Percentiles rank a stretch among this genome's conserved stretches.
These are phyloP conservation scores for Margaritispora aquatica DNA, from an alignment of 495 filamentous ascomycete species.

Conservation along the genomic window DNA sequence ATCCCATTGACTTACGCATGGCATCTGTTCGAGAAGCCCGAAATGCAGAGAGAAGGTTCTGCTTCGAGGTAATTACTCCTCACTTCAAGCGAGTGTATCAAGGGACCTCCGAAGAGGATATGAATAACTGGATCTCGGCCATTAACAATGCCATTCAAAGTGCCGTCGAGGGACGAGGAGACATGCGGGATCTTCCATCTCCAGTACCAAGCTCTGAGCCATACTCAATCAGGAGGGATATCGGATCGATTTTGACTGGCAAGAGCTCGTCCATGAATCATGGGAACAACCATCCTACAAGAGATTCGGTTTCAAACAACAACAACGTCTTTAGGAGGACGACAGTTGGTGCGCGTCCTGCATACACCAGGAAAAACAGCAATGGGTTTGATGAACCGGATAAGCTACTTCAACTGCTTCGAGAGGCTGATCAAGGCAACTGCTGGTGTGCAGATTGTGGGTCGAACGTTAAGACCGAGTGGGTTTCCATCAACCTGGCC, in stretches of 20 bases:
- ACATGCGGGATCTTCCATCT: conserved; percentile 42
- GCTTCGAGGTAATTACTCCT: conserved; percentile 97
- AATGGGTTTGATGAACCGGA: conserved; percentile 73
- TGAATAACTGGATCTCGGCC: conserved; percentile 92
- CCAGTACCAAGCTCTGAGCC: conserved; percentile 40
- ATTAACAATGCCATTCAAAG: conserved; percentile 97
- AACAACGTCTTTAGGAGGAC: conserved; percentile 65
- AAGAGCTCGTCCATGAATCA: conserved; percentile 76
- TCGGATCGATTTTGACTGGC: conserved; percentile 88
- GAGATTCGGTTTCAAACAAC: conserved; percentile 29
- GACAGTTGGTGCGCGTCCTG: conserved; percentile 85
- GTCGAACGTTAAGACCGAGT: conserved; percentile 86
- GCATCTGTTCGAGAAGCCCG: conserved; percentile 94
- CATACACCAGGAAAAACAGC: conserved; percentile 57
- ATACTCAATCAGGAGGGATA: conserved; percentile 63
- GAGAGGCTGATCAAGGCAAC: conserved; percentile 89
- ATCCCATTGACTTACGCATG: conserved; percentile 94
- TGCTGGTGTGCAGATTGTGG: conserved; percentile 94
- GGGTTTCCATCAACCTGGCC: conserved; percentile 97
- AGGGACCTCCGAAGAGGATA: conserved; percentile 95
- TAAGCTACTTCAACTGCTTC: conserved; percentile 77
- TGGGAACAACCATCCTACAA: conserved; percentile 35
- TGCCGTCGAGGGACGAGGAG: conserved; percentile 74
- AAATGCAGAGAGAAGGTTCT: conserved; percentile 91
- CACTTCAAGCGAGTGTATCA: conserved; percentile 97